Evolutionary conservation across 306 rosid species (phyloP).

Genomic region (Ormosia semicastrata): DNA sequence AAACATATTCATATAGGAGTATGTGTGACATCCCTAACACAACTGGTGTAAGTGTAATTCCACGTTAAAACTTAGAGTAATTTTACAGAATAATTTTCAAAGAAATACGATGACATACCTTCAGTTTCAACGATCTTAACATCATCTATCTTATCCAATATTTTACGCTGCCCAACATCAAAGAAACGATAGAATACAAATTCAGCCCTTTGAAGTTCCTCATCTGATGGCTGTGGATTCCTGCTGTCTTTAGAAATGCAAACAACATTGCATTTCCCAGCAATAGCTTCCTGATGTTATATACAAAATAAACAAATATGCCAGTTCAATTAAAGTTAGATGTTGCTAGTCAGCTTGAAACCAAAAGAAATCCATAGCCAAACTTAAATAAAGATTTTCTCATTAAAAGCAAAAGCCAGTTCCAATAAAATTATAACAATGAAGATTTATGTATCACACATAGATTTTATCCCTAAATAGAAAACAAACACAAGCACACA

Average conservation of each 20-base stretch:
- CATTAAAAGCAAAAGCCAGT: neutral
- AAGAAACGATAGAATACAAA: constrained; percentile 72
- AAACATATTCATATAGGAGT: neutral
- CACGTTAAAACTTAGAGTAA: neutral
- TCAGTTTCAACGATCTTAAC: constrained; percentile 58
- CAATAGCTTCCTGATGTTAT: constrained; percentile 73
- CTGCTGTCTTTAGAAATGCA: constrained; percentile 66
- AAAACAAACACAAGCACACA: neutral
- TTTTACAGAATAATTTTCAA: constrained; percentile 2
- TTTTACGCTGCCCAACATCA: constrained; percentile 55
- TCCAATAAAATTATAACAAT: neutral
- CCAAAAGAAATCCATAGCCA: neutral
- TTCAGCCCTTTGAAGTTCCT: constrained; percentile 63
- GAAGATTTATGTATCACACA: neutral
- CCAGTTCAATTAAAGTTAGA: neutral
- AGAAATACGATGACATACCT: constrained; percentile 42
- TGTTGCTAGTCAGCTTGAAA: neutral
- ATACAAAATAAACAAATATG: neutral
- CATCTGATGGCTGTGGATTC: constrained; percentile 57
- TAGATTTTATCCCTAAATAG: neutral
- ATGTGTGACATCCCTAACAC: neutral
- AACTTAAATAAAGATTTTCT: neutral
- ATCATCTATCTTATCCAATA: constrained; percentile 50
- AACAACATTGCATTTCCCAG: constrained; percentile 82
- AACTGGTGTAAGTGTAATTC: neutral